Percentiles rank a stretch among this genome's conserved stretches.
These are phyloP conservation scores for Sclerotinia borealis DNA, from an alignment of 2,329 filamentous ascomycete species.

Conservation along the genomic window DNA sequence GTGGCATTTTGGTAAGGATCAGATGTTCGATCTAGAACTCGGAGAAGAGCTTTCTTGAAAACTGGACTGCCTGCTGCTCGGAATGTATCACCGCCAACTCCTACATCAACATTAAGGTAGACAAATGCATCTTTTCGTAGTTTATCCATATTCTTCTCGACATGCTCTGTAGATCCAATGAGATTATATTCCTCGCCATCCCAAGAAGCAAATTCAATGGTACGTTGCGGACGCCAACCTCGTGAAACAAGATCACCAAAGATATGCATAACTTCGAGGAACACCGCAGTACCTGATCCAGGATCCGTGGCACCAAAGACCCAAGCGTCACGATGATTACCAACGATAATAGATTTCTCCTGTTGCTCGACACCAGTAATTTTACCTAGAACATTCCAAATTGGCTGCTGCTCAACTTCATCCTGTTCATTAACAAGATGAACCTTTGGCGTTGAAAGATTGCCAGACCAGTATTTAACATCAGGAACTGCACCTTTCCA, in stretches of 20 bases:
- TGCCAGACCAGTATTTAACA: slow-evolving; percentile 82
- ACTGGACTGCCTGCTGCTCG: slow-evolving; percentile 75
- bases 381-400: slow-evolving; percentile 86
- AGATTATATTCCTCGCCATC: slow-evolving; percentile 90
- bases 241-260: slow-evolving; percentile 70
- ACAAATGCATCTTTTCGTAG: slow-evolving; percentile 72
- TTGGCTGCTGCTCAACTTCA: slow-evolving; percentile 71
- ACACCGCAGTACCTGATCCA: slow-evolving; percentile 80
- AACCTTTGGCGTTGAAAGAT: slow-evolving; percentile 67
- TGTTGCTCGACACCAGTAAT: slow-evolving; percentile 79
- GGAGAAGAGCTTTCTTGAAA: slow-evolving; percentile 64
- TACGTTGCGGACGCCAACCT: slow-evolving; percentile 88
- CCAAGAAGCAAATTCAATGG: slow-evolving; percentile 96
- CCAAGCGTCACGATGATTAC: slow-evolving; percentile 92
- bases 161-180: slow-evolving; percentile 89
- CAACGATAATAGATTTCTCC: slow-evolving; percentile 79
- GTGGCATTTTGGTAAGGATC: slow-evolving; percentile 70
- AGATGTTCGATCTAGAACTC: slow-evolving; percentile 65
- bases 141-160: slow-evolving; percentile 72
- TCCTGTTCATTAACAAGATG: slow-evolving; percentile 83
- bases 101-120: slow-evolving; percentile 87
- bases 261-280: slow-evolving; percentile 81
- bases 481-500: slow-evolving; percentile 77
- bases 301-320: slow-evolving; percentile 82
- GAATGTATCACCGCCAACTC: slow-evolving; percentile 69